Evolutionary conservation across 768 basidiomycete species (phyloP), one percentile per base, ranked within the genome.

Genomic region (Tylopilus felleus): DNA sequence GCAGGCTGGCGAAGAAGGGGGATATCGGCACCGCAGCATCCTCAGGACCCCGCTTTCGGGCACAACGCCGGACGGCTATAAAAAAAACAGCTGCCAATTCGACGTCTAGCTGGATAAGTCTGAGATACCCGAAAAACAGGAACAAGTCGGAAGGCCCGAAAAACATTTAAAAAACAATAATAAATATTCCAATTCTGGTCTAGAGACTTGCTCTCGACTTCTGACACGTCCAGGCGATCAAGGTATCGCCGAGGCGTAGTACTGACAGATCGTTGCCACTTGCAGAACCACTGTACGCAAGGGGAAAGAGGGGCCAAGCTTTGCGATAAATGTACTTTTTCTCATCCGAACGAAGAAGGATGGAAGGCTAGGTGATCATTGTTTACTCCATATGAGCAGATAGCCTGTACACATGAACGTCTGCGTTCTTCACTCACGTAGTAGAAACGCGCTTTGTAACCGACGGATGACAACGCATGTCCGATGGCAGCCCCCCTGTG

Each of bases 171-270:
- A 55, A 38, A 58, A 43, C 29, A 7, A 39, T 1, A 21, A 8
- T n/a, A n/a, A n/a, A 16, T 9, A 27, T 27, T 43, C 57, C 42
- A 47, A 60, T 46, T 56, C 46, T 54, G 45, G 47, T 41, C 22
- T 28, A 49, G 40, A 45, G 29, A 28, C 33, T 21, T n/a, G 45
- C 13, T 28, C 33, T 31, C 36, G 9, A 47, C 36, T 40, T 50
- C 27, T 10, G 29, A 39, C 38, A 17, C 35, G 12, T 36, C 6
- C 31, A 41, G 38, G n/a, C 29, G 19, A 42, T 28, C 22, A 4
- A 50, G 53, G 44, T 50, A 63, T 59, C 59, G 14, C 65, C 66
- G 58, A 57, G 60, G 55, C n/a, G 35, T 16, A 36, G 22, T 22
- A 44, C 36, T 35, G 27, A 56, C 42, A 53, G 39, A 49, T 49